Conservation (phyloP, 345 rosid species). For the Geranium brycei region DNA sequence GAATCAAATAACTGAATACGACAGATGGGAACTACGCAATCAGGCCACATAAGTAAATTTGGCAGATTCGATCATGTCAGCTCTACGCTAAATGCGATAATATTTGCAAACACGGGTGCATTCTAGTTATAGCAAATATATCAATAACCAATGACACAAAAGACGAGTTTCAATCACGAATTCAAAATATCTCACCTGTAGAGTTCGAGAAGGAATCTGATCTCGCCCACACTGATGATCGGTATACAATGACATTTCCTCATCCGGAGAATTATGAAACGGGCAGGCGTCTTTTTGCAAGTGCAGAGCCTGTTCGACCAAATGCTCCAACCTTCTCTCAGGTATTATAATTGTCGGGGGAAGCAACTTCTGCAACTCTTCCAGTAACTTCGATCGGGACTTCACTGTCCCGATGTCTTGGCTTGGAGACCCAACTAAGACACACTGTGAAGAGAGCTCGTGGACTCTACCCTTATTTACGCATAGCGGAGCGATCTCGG, state of each 20-base stretch:
- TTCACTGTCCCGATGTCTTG: slow-evolving; percentile 19
- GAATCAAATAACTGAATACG: too few species aligned
- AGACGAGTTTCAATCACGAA: too few species aligned
- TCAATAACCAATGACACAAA: too few species aligned
- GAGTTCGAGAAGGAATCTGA: slow-evolving; percentile 44
- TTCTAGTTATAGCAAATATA: too few species aligned
- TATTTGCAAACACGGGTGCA: too few species aligned
- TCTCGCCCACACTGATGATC: slow-evolving; percentile 58
- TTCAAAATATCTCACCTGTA: slow-evolving; percentile 34
- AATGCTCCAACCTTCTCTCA: slow-evolving; percentile 50
- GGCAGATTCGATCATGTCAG: too few species aligned
- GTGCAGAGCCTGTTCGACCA: slow-evolving; percentile 54
- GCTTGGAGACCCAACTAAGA: slow-evolving; percentile 14
- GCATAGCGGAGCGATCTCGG: slow-evolving; percentile 44
- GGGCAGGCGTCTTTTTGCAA: slow-evolving; percentile 42
- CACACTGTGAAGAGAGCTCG: slow-evolving; percentile 30
- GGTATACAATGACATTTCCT: slow-evolving; percentile 44
- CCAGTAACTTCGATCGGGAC: slow-evolving; percentile 35
- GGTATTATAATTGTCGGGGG: slow-evolving; percentile 45
- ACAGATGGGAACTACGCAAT: too few species aligned
- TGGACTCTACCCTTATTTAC: slow-evolving; percentile 24
- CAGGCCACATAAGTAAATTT: too few species aligned
- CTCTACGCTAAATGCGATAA: too few species aligned
- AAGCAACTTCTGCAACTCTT: slow-evolving; percentile 42
- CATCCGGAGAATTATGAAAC: slow-evolving; percentile 43